These are phyloP conservation scores for Thamnidium elegans DNA, from an alignment of 192 early-diverging fungal species.

Conservation along the genomic window DNA sequence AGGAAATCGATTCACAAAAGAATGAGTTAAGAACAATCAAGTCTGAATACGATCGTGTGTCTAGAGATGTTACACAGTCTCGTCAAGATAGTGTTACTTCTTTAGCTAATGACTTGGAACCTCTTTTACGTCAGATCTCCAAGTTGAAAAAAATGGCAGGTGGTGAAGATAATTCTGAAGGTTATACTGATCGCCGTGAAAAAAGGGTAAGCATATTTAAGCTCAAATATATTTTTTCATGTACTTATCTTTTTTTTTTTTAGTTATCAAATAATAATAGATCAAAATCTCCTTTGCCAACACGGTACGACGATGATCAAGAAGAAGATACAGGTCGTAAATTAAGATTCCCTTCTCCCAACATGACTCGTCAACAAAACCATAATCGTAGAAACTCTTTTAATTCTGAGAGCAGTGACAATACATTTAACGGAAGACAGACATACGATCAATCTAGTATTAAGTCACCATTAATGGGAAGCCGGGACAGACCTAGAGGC, in stretches of 20 bases:
- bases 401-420: background rate
- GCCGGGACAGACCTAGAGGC: background rate
- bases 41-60: conserved; percentile 12
- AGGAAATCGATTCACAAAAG: conserved; percentile 8
- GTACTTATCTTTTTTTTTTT: background rate
- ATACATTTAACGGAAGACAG: background rate
- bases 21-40: background rate
- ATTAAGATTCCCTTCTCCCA: background rate
- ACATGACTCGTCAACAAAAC: background rate
- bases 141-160: conserved; percentile 15
- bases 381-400: background rate
- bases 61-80: conserved; percentile 1
- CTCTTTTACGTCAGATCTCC: conserved; percentile 17
- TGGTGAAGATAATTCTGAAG: background rate
- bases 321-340: background rate
- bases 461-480: background rate
- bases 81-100: conserved; percentile 8
- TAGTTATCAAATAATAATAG: background rate
- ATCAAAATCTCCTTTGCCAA: background rate
- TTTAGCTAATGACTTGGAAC: conserved; percentile 22
- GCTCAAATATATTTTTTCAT: background rate
- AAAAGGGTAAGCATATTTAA: background rate
- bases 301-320: background rate
- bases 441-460: background rate
- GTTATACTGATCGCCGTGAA: background rate